A percentile compares a stretch with the other conserved stretches of the same genome.
These are phyloP conservation scores for Sugiyamaella qingdaonensis DNA, from an alignment of 805 yeast genomes.

Conservation along the genomic window DNA sequence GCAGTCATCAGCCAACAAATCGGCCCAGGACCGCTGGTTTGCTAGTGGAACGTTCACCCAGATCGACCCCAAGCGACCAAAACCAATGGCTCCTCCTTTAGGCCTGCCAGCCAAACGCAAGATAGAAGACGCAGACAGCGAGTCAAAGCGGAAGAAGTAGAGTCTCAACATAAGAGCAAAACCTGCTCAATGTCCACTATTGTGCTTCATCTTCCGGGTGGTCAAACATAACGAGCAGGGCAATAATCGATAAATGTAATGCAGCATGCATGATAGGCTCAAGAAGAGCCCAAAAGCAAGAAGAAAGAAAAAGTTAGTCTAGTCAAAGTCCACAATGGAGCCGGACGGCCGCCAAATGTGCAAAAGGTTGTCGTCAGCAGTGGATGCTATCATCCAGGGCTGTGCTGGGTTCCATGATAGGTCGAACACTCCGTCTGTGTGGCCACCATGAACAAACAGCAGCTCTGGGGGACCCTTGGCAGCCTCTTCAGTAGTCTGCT, in stretches of 20 bases:
- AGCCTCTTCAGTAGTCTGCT: slow-evolving; percentile 14
- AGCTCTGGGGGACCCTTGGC: slow-evolving; percentile 30
- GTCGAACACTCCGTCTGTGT: slow-evolving; percentile 81
- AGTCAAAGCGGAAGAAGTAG: background rate
- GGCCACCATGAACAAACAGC: slow-evolving; percentile 78
- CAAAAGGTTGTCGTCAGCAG: slow-evolving; percentile 79
- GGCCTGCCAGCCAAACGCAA: slow-evolving; percentile 2
- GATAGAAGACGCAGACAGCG: background rate
- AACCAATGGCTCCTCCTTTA: slow-evolving; percentile 4
- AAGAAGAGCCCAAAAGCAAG: background rate
- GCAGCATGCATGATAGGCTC: background rate
- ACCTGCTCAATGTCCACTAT: background rate
- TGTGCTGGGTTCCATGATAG: slow-evolving; percentile 75
- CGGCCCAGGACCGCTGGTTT: slow-evolving; percentile 25
- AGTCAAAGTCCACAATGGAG: slow-evolving; percentile 31
- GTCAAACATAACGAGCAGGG: background rate
- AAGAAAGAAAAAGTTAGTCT: no score
- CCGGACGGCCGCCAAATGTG: slow-evolving; percentile 76
- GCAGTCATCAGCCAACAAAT: background rate
- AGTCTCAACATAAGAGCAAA: background rate
- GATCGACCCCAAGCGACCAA: slow-evolving; percentile 6
- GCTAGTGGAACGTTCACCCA: slow-evolving; percentile 24
- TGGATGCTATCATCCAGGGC: slow-evolving; percentile 67
- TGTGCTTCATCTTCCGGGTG: no score
- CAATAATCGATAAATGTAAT: background rate